Conservation (phyloP, 805 yeast species). For the Diddensiella santjacobensis region DNA sequence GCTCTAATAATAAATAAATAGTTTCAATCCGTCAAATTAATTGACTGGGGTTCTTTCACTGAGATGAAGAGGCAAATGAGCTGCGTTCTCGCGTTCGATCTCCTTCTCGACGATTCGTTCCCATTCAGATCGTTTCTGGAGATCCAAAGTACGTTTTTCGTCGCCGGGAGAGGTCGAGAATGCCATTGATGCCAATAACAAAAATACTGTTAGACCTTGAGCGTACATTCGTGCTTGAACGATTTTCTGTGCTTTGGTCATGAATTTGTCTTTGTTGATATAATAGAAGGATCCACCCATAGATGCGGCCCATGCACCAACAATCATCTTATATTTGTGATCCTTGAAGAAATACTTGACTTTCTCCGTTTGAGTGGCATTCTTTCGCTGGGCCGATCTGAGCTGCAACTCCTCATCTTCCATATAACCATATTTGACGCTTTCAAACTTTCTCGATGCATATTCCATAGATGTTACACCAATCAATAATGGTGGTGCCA, state of each 20-base stretch:
- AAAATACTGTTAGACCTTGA: slow-evolving; percentile 70
- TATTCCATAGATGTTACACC: slow-evolving; percentile 67
- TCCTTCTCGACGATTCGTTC: slow-evolving; percentile 45
- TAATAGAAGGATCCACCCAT: slow-evolving; percentile 73
- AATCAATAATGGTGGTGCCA: slow-evolving; percentile 61
- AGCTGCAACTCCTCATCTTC: slow-evolving; percentile 41
- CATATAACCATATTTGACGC: slow-evolving; percentile 51
- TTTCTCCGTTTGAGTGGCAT: slow-evolving; percentile 4
- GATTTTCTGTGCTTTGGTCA: slow-evolving; percentile 74
- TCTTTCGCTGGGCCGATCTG: neutral
- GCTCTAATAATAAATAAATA: neutral
- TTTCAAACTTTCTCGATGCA: slow-evolving; percentile 65
- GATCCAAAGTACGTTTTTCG: slow-evolving; percentile 40
- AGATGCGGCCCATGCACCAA: slow-evolving; percentile 76
- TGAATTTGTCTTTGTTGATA: slow-evolving; percentile 68
- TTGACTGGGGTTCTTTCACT: slow-evolving; percentile 9
- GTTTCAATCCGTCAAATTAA: neutral
- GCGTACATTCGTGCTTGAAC: slow-evolving; percentile 92
- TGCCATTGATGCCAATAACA: slow-evolving; percentile 60
- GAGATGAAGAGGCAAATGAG: slow-evolving; percentile 18
- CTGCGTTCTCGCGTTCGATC: slow-evolving; percentile 32
- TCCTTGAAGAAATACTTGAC: slow-evolving; percentile 41
- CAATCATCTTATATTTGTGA: slow-evolving; percentile 60
- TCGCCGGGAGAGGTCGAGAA: slow-evolving; percentile 58
- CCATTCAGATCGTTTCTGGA: slow-evolving; percentile 40